phyloP scores from a whole-genome alignment of 345 rosid species.

The Populus ilicifolia region DNA sequence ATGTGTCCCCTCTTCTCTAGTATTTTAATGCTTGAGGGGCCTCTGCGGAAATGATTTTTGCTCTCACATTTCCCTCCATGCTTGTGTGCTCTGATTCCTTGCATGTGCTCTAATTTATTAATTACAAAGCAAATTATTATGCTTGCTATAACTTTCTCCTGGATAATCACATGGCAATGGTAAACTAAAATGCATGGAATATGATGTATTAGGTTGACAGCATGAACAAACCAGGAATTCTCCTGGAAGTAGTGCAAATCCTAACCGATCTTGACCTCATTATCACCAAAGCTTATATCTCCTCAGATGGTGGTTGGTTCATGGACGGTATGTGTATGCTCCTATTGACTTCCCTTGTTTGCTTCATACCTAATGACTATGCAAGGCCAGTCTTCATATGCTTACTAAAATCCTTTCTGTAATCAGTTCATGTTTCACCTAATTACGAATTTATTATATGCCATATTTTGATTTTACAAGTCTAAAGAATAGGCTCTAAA shows the following conservation, averaged over 20 bases:
- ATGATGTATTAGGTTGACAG: conserved; percentile 64
- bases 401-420: not conserved
- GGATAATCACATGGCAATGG: no score
- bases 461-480: not conserved
- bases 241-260: conserved; percentile 92
- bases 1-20: not conserved
- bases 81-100: not conserved
- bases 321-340: conserved; percentile 65
- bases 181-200: not conserved
- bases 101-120: not conserved
- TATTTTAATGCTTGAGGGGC: not conserved
- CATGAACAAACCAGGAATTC: conserved; percentile 88
- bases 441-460: not conserved
- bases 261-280: conserved; percentile 78
- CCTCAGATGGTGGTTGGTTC: conserved; percentile 99
- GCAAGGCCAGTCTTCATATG: not conserved
- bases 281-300: conserved; percentile 89
- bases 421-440: not conserved
- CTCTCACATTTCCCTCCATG: not conserved
- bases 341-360: not conserved
- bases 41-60: not conserved
- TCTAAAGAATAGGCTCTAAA: not conserved
- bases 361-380: not conserved
- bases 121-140: not conserved
- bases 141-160: not conserved